Evolutionary conservation across 352 stramenopile species (phyloP).

Genomic region (Globisporangium ultimum): DNA sequence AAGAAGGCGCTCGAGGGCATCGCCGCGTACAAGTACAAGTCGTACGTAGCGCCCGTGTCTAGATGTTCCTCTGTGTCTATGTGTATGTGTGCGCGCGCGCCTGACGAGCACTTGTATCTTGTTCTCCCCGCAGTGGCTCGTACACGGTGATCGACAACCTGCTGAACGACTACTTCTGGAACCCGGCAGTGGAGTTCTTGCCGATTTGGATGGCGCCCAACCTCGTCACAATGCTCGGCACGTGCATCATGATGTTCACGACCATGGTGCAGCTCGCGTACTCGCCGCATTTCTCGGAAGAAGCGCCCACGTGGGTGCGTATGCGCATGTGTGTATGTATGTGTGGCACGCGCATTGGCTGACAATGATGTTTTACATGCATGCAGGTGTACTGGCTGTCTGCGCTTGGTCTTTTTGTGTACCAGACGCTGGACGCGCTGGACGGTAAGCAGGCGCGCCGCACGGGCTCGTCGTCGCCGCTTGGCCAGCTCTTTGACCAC

Average conservation of each 20-base stretch:
- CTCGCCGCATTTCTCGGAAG: slow-evolving; percentile 63
- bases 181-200: slow-evolving; percentile 74
- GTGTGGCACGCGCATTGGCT: neutral
- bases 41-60: slow-evolving; percentile 38
- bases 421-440: slow-evolving; percentile 98
- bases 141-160: slow-evolving; percentile 89
- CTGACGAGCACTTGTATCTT: no score
- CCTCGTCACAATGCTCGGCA: slow-evolving; percentile 89
- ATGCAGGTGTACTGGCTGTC: slow-evolving; percentile 60
- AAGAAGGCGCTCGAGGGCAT: slow-evolving; percentile 83
- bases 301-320: slow-evolving; percentile 51
- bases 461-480: slow-evolving; percentile 91
- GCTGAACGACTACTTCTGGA: slow-evolving; percentile 85
- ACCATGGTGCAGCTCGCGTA: slow-evolving; percentile 79
- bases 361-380: neutral
- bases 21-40: slow-evolving; percentile 86
- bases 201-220: slow-evolving; percentile 90
- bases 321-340: slow-evolving; percentile 3
- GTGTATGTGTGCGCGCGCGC: no score
- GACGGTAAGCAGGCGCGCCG: slow-evolving; percentile 98
- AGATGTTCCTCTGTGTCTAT: neutral
- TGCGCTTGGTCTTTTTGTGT: slow-evolving; percentile 85
- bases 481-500: slow-evolving; percentile 99
- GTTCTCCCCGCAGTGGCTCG: slow-evolving; percentile 37
- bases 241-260: slow-evolving; percentile 68